These are phyloP conservation scores for Salvia miltiorrhiza DNA, from an alignment of 257 asterid genomes.

Conservation along the genomic window DNA sequence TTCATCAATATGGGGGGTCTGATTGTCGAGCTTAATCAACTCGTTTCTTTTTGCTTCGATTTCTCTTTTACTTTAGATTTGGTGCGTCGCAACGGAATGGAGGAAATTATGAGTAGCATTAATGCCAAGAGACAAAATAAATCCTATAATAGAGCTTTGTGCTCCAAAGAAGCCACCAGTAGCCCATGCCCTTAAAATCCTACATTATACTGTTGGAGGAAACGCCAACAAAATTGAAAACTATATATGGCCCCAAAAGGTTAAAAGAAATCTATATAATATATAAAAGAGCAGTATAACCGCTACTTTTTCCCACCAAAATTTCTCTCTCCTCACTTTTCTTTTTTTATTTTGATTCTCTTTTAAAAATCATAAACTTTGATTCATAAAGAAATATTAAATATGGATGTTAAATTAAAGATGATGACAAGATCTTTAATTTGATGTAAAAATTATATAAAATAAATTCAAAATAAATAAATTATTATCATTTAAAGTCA, in stretches of 20 bases:
- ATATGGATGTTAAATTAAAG: too few species aligned
- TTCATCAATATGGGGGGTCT: not conserved
- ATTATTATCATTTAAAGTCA: too few species aligned
- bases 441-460: too few species aligned
- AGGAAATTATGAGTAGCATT: conserved; percentile 25
- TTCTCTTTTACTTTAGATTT: not conserved
- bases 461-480: too few species aligned
- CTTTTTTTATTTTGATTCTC: too few species aligned
- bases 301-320: too few species aligned
- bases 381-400: too few species aligned
- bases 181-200: conserved; percentile 22
- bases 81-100: not conserved
- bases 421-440: too few species aligned
- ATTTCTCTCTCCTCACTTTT: too few species aligned
- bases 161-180: conserved; percentile 19
- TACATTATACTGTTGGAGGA: conserved; percentile 26
- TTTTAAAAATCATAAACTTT: too few species aligned
- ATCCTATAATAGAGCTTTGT: conserved; percentile 5
- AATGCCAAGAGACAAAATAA: conserved; percentile 30
- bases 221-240: conserved; percentile 23
- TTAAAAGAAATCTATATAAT: too few species aligned
- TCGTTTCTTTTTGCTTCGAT: not conserved
- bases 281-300: too few species aligned
- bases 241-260: conserved; percentile 19
- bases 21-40: not conserved